Percentiles rank a stretch among this genome's conserved stretches.
These are phyloP conservation scores for Lactifluus echinatus DNA, from an alignment of 768 basidiomycete genomes.

Conservation along the genomic window DNA sequence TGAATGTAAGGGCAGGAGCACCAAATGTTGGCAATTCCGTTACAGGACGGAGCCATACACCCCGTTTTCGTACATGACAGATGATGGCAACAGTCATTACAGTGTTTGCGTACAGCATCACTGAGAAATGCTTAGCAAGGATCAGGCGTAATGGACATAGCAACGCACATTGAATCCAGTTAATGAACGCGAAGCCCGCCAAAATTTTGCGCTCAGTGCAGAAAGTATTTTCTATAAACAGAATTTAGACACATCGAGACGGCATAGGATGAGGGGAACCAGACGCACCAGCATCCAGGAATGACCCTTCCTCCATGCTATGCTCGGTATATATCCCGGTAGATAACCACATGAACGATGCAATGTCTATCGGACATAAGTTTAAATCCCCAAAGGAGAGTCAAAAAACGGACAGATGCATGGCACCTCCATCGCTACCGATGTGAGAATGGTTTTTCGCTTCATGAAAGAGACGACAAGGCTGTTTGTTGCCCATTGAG, in stretches of 20 bases:
- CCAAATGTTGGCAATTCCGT: conserved; percentile 9
- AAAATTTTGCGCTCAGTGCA: conserved; percentile 1
- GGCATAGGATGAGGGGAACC: too few relatives aligned
- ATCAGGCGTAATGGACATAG: not conserved
- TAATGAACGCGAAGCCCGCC: conserved; percentile 8
- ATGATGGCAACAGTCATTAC: conserved; percentile 16
- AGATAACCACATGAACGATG: conserved; percentile 9
- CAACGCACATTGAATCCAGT: conserved; percentile 15
- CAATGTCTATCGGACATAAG: not conserved
- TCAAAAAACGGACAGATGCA: conserved; percentile 4
- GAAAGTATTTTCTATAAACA: too few relatives aligned
- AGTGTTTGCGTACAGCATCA: conserved; percentile 18
- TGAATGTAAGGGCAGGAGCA: conserved; percentile 12
- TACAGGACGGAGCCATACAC: conserved; percentile 4
- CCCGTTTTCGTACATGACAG: conserved; percentile 12
- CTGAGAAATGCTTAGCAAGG: not conserved
- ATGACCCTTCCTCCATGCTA: not conserved
- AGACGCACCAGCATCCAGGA: not conserved
- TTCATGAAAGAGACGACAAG: not conserved
- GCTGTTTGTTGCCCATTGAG: not conserved
- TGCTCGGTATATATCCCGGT: conserved; percentile 1
- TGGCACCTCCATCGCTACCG: conserved; percentile 11
- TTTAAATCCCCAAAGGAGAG: not conserved
- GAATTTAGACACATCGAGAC: too few relatives aligned
- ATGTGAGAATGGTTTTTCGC: not conserved